Percentiles rank a stretch among this genome's conserved stretches.
Conservation (phyloP, 805 yeast genomes). For the Myxozyma kluyveri region DNA sequence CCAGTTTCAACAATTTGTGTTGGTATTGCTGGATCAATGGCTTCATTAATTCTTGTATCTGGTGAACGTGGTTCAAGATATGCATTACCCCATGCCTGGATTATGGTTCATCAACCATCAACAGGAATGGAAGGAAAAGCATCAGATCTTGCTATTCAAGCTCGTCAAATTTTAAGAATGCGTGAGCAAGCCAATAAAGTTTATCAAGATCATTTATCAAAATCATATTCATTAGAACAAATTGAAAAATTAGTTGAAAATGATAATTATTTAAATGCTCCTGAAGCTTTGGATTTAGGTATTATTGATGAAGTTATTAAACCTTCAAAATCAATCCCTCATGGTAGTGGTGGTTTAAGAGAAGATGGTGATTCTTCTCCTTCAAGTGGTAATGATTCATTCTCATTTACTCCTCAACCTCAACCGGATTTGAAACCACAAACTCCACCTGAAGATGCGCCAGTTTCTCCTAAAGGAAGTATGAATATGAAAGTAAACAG, state of each 20-base stretch:
- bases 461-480: neutral
- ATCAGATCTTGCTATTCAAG: conserved; percentile 40
- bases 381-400: neutral
- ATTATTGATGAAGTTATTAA: conserved; percentile 38
- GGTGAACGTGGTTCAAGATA: conserved; percentile 37
- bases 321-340: conserved; percentile 2
- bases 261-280: conserved; percentile 34
- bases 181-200: conserved; percentile 36
- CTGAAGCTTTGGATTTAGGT: conserved; percentile 39
- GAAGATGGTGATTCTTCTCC: conserved; percentile 3
- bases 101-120: conserved; percentile 41
- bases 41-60: conserved; percentile 36
- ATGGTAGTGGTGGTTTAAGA: conserved; percentile 15
- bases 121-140: conserved; percentile 34
- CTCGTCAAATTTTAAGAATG: conserved; percentile 37
- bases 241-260: conserved; percentile 30
- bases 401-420: conserved; percentile 7
- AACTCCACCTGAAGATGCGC: neutral
- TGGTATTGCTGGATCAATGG: conserved; percentile 42
- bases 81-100: conserved; percentile 38
- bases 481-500: neutral
- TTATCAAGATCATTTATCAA: conserved; percentile 35
- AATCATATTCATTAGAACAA: conserved; percentile 18
- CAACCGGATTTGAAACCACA: too few species aligned
- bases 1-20: conserved; percentile 41